Evolutionary conservation across 805 yeast genomes (phyloP).

Genomic region (Jamesozyma piceae): DNA sequence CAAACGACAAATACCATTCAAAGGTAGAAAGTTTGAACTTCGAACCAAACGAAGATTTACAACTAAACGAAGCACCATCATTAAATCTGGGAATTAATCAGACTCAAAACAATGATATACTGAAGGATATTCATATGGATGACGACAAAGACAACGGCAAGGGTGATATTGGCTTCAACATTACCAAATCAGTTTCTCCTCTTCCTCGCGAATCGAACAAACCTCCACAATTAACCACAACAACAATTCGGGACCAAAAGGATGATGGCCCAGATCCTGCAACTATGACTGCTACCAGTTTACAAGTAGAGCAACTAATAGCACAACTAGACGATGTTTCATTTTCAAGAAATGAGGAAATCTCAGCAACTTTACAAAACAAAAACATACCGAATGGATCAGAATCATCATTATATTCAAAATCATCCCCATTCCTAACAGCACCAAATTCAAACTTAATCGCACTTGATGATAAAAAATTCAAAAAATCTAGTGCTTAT

Average conservation of each 20-base stretch:
- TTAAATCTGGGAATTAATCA: too few relatives aligned
- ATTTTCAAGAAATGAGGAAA: constrained; percentile 17
- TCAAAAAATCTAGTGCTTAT: constrained; percentile 30
- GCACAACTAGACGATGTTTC: constrained; percentile 26
- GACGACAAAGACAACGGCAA: too few relatives aligned
- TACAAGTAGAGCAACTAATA: constrained; percentile 24
- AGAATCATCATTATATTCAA: background rate
- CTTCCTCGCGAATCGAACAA: too few relatives aligned
- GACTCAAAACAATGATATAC: background rate
- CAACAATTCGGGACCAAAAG: background rate
- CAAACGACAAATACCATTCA: background rate
- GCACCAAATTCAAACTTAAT: too few relatives aligned
- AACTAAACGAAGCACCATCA: background rate
- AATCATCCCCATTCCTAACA: too few relatives aligned
- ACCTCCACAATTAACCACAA: background rate
- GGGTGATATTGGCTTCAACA: too few relatives aligned
- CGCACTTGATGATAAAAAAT: background rate
- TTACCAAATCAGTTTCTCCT: background rate
- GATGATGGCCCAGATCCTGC: background rate
- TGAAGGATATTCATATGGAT: background rate
- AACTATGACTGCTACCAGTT: constrained; percentile 13
- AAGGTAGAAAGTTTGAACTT: background rate
- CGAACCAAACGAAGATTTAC: background rate
- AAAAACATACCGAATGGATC: background rate
- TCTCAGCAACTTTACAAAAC: constrained; percentile 1